phyloP scores from a whole-genome alignment of 495 filamentous ascomycete species.

The Delitschia confertaspora region DNA sequence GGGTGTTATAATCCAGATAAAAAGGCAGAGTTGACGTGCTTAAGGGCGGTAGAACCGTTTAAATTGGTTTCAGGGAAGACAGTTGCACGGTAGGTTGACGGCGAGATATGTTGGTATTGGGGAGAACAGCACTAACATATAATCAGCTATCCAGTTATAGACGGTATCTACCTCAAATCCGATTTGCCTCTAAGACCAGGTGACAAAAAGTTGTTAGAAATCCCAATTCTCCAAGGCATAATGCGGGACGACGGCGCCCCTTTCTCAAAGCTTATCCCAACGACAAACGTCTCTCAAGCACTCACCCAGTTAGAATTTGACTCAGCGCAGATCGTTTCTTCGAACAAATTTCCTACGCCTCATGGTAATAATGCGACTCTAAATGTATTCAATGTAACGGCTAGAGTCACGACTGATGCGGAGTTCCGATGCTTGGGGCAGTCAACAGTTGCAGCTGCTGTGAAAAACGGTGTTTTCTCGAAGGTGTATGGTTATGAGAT shows the following conservation, averaged over 20 bases:
- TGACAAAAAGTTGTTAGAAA: constrained; percentile 20
- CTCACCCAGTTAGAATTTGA: constrained; percentile 31
- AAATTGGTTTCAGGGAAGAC: constrained; percentile 25
- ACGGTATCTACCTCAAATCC: constrained; percentile 40
- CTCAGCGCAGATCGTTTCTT: constrained; percentile 29
- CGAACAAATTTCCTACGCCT: constrained; percentile 20
- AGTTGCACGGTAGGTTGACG: constrained; percentile 37
- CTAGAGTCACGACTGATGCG: constrained; percentile 42
- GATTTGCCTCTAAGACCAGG: constrained; percentile 28
- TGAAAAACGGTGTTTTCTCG: constrained; percentile 30
- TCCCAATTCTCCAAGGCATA: constrained; percentile 34
- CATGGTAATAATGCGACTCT: constrained; percentile 35
- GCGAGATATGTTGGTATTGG: constrained; percentile 9
- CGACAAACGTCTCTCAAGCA: constrained; percentile 35
- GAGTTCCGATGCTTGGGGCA: constrained; percentile 45
- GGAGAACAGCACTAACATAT: constrained; percentile 1
- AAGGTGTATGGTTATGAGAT: constrained; percentile 42
- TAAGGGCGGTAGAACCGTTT: constrained; percentile 37
- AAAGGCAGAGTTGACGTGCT: constrained; percentile 38
- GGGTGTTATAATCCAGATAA: constrained; percentile 36
- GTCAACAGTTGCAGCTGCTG: constrained; percentile 38
- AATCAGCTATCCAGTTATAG: constrained; percentile 23
- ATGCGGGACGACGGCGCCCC: constrained; percentile 44
- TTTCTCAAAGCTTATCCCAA: constrained; percentile 39
- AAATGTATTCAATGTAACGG: constrained; percentile 38